Conservation (phyloP, 2,329 filamentous ascomycete genomes). For the Aureobasidium melanogenum region DNA sequence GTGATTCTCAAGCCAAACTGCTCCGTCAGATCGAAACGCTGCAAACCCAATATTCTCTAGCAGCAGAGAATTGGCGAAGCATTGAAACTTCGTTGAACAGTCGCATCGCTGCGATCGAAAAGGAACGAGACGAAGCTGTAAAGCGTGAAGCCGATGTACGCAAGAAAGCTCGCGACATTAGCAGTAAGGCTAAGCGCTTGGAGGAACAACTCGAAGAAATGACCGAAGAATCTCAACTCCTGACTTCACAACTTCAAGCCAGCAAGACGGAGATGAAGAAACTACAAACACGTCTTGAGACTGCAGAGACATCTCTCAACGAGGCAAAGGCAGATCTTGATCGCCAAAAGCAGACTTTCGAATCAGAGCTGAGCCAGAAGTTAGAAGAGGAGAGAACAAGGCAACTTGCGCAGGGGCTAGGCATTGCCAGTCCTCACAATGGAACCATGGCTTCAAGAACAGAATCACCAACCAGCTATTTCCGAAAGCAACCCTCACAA, state of each 20-base stretch:
- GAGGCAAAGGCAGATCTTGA: conserved; percentile 49
- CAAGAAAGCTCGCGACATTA: conserved; percentile 80
- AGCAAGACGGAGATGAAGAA: conserved; percentile 52
- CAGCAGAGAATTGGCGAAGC: conserved; percentile 95
- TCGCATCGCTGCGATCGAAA: conserved; percentile 69
- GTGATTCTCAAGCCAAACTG: conserved; percentile 80
- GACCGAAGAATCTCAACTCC: conserved; percentile 52
- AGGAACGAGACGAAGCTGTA: conserved; percentile 78
- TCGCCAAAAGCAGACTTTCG: conserved; percentile 50
- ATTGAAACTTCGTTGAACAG: conserved; percentile 81
- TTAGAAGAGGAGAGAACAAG: conserved; percentile 56
- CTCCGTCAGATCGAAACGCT: conserved; percentile 90
- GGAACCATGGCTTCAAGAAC: conserved; percentile 23
- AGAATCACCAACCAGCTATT: conserved; percentile 28
- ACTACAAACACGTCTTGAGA: conserved; percentile 56
- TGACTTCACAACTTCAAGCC: conserved; percentile 55
- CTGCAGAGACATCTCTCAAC: conserved; percentile 54
- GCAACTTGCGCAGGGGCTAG: conserved; percentile 14
- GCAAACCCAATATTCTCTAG: conserved; percentile 89
- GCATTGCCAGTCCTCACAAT: conserved; percentile 14
- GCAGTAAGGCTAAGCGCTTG: conserved; percentile 55
- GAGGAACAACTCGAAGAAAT: conserved; percentile 77
- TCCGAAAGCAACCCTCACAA: conserved; percentile 31
- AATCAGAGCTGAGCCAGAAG: conserved; percentile 48
- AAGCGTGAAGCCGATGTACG: conserved; percentile 79